Base-by-base conservation (phyloP, 2,329 filamentous ascomycete species). In the Claviceps africana region DNA sequence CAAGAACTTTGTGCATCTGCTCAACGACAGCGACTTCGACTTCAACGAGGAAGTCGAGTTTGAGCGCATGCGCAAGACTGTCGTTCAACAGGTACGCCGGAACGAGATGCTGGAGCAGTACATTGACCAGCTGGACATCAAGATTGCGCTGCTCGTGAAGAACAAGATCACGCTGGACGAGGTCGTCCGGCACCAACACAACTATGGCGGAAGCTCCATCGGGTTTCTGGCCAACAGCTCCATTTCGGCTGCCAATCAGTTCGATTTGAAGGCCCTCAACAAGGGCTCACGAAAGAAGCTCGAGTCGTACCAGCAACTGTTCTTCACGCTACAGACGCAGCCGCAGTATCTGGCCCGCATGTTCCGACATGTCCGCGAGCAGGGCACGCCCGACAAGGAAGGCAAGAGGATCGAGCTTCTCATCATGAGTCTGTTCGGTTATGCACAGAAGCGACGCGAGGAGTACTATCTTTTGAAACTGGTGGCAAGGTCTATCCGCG, bases 81-180 rank as follows among this genome's bases (percentile, higher is more conserved):
- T 98, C 17, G 90, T 98, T 7, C 90, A 97, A 64, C 90, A 97
- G 64, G 93, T 98, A 10, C 85, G 91, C 47, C 90, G 96, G 61
- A 98, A 98, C 62, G 93, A 98, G 70, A 83, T 95, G 73, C 81
- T 94, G 40, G 93, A 98, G 69, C 89, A 96, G 65, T 98, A 98
- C 64, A 95, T 98, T 59, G 90, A 95, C 61, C 93, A 98, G 65
- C 79, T 98, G 37, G 94, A 98, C 64, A 95, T 98, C 74, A 98
- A 98, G 72, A 98, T 98, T 65, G 93, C 93, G 1, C 78, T 98
- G 3, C 77, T 98, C 19, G 93, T 98, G 61, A 97, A 97, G 77
- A 98, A 98, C 78, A 98, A 98, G 70, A 98, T 98, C 62, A 97
- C 93, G 0, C 77, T 98, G 4, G 93, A 98, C 63, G 94, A 98